Percentiles rank a stretch among this genome's conserved stretches.
These are phyloP conservation scores for Mucor racemosus DNA, from an alignment of 371 early-diverging fungal genomes.

Conservation along the genomic window DNA sequence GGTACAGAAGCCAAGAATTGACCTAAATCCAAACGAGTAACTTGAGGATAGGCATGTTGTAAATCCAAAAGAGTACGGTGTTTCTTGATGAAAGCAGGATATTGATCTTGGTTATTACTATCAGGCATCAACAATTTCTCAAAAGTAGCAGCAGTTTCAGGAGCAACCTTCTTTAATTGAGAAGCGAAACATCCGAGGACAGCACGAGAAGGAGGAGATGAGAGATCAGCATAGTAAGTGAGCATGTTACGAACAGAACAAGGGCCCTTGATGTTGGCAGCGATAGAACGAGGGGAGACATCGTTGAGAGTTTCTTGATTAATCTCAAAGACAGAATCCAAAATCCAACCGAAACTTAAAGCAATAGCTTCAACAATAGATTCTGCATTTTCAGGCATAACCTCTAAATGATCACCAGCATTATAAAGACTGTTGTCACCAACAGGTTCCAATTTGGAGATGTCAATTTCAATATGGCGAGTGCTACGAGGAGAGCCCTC, in stretches of 20 bases:
- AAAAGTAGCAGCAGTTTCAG: slow-evolving; percentile 46
- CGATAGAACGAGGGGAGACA: slow-evolving; percentile 56
- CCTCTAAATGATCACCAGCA: slow-evolving; percentile 65
- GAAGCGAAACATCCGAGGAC: slow-evolving; percentile 47
- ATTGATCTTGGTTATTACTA: slow-evolving; percentile 33
- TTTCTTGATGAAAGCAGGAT: slow-evolving; percentile 45
- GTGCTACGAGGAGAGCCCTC: slow-evolving; percentile 47
- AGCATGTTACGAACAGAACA: slow-evolving; percentile 56
- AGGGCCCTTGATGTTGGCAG: slow-evolving; percentile 51
- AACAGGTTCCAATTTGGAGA: slow-evolving; percentile 29
- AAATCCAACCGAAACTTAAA: slow-evolving; percentile 50
- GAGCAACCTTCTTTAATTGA: slow-evolving; percentile 39
- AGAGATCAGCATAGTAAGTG: slow-evolving; percentile 53
- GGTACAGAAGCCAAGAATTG: slow-evolving; percentile 53
- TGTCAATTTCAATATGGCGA: slow-evolving; percentile 54
- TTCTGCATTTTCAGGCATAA: slow-evolving; percentile 52
- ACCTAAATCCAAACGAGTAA: slow-evolving; percentile 46
- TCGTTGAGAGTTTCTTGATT: slow-evolving; percentile 32
- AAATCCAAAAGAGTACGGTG: slow-evolving; percentile 57
- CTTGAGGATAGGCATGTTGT: slow-evolving; percentile 47
- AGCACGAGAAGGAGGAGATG: slow-evolving; percentile 52
- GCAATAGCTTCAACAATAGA: slow-evolving; percentile 50
- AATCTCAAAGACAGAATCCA: slow-evolving; percentile 60
- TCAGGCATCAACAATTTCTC: slow-evolving; percentile 45
- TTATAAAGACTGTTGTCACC: slow-evolving; percentile 37